Percentiles rank a stretch among this genome's conserved stretches.
phyloP scores from a whole-genome alignment of 306 rosid species.

The Gleditsia sinensis region DNA sequence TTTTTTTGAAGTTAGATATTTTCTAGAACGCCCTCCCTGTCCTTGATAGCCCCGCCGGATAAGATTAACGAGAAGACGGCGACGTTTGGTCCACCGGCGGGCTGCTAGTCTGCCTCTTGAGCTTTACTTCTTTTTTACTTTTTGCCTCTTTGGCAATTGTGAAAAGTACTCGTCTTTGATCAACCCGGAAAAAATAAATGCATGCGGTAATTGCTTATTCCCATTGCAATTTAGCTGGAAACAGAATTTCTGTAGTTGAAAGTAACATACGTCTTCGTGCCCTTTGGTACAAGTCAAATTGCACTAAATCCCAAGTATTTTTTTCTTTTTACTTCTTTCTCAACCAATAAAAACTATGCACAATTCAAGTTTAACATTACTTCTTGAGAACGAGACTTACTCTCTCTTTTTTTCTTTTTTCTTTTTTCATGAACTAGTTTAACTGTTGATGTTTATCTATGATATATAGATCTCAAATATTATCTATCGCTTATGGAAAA shows the following conservation, averaged over 20 bases:
- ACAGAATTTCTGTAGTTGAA: not conserved
- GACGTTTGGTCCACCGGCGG: conserved; percentile 43
- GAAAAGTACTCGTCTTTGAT: conserved; percentile 25
- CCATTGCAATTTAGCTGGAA: not conserved
- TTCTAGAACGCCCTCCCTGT: too few relatives aligned
- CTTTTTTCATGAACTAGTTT: too few relatives aligned
- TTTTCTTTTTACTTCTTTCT: too few relatives aligned
- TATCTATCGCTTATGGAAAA: too few relatives aligned
- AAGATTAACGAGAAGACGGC: too few relatives aligned
- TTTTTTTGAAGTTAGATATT: too few relatives aligned
- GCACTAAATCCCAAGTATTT: not conserved
- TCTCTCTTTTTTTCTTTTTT: too few relatives aligned
- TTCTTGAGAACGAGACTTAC: too few relatives aligned
- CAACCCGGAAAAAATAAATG: not conserved
- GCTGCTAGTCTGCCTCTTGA: conserved; percentile 20
- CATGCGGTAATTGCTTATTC: not conserved
- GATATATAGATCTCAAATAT: too few relatives aligned
- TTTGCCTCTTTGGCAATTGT: conserved; percentile 17
- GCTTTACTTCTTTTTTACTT: conserved; percentile 28
- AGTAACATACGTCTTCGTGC: not conserved
- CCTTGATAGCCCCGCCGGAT: too few relatives aligned
- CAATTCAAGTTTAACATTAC: too few relatives aligned
- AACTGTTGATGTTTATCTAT: too few relatives aligned
- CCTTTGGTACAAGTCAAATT: not conserved
- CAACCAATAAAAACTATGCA: not conserved